Percentiles rank a stretch among this genome's conserved stretches.
Conservation (phyloP, 768 basidiomycete species). For the Candolleomyces efflorescens region DNA sequence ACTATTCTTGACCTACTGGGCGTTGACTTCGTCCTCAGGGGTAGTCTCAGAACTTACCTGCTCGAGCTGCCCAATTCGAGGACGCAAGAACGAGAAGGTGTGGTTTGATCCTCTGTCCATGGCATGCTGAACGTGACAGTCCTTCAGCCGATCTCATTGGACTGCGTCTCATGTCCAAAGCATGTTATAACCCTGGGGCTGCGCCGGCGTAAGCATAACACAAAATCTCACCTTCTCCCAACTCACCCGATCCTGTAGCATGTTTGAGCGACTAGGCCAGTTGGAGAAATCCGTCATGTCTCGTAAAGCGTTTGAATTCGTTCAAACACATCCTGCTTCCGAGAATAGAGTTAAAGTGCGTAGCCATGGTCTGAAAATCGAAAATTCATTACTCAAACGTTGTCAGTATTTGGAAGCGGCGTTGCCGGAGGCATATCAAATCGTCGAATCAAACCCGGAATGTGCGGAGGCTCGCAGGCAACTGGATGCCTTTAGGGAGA, state of each 20-base stretch:
- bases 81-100: constrained; percentile 78
- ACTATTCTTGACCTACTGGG: constrained; percentile 47
- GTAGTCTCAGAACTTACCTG: constrained; percentile 44
- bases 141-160: constrained; percentile 80
- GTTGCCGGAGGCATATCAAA: constrained; percentile 54
- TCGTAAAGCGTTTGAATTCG: constrained; percentile 44
- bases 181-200: constrained; percentile 82
- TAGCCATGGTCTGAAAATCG: not conserved
- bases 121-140: not conserved
- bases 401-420: constrained; percentile 46
- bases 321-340: constrained; percentile 80
- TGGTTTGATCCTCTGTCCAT: not conserved
- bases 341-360: constrained; percentile 67
- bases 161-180: constrained; percentile 70
- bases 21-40: constrained; percentile 50
- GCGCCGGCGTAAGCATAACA: constrained; percentile 55
- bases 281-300: constrained; percentile 41
- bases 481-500: constrained; percentile 26
- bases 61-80: constrained; percentile 82
- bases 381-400: not conserved
- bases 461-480: constrained; percentile 43
- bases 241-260: constrained; percentile 32
- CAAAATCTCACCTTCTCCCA: not conserved
- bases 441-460: constrained; percentile 51
- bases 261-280: constrained; percentile 65